These are phyloP conservation scores for Fragaria nilgerrensis DNA, from an alignment of 306 rosid species.

Conservation along the genomic window DNA sequence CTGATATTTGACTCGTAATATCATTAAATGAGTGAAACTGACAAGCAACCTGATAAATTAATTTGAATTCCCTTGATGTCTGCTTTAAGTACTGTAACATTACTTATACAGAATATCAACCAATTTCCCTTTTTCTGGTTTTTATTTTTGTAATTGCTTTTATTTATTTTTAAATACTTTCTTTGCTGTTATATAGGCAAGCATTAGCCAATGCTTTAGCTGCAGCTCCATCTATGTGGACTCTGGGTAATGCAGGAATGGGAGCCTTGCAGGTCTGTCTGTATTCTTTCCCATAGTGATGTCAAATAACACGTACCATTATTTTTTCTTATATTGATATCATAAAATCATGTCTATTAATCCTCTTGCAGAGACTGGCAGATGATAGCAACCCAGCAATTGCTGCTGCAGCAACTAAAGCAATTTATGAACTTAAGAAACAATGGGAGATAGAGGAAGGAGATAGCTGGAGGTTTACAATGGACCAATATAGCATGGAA, in stretches of 20 bases:
- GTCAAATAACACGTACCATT: not conserved
- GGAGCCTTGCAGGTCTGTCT: slow-evolving; percentile 83
- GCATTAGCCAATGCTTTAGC: slow-evolving; percentile 90
- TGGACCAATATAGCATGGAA: slow-evolving; percentile 48
- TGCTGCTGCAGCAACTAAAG: slow-evolving; percentile 79
- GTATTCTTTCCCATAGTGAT: not conserved
- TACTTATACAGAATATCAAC: not conserved
- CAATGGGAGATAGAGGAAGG: slow-evolving; percentile 97
- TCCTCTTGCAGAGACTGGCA: slow-evolving; percentile 73
- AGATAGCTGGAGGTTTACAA: slow-evolving; percentile 84
- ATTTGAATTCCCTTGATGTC: not conserved
- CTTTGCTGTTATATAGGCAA: slow-evolving; percentile 38
- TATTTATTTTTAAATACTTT: not conserved
- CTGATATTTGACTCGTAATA: not conserved
- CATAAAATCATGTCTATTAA: slow-evolving; percentile 19
- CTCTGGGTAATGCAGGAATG: slow-evolving; percentile 96
- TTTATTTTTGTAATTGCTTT: not conserved
- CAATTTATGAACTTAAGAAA: slow-evolving; percentile 86
- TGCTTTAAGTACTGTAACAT: not conserved
- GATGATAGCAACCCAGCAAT: slow-evolving; percentile 82
- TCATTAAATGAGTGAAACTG: not conserved
- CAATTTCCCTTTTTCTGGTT: not conserved
- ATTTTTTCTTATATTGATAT: not conserved
- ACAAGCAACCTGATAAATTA: not conserved
- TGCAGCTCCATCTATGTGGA: slow-evolving; percentile 96